Evolutionary conservation across 805 yeast genomes (phyloP).

Genomic region (Henningerozyma blattae): DNA sequence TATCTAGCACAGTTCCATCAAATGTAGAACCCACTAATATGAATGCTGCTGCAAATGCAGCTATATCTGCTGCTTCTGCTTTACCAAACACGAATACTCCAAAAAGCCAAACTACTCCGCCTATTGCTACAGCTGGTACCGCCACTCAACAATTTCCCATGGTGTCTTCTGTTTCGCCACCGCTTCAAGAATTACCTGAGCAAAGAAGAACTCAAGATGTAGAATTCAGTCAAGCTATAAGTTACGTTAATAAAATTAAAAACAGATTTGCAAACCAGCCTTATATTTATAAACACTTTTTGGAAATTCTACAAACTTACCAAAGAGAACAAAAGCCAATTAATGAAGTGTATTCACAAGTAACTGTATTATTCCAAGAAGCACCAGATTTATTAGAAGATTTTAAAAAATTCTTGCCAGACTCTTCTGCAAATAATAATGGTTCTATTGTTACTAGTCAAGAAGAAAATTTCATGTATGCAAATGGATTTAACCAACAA

Average conservation of each 20-base stretch:
- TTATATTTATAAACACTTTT: constrained; percentile 85
- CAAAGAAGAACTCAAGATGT: constrained; percentile 43
- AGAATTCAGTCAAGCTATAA: constrained; percentile 94
- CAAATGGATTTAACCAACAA: constrained; percentile 16
- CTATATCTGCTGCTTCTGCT: constrained; percentile 17
- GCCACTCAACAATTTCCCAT: constrained; percentile 1
- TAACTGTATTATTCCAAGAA: constrained; percentile 73
- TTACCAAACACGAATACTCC: constrained; percentile 9
- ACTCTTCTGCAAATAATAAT: too few relatives aligned
- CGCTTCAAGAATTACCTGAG: constrained; percentile 2
- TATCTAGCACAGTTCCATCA: background rate
- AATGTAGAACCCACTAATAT: constrained; percentile 3
- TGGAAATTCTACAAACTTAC: constrained; percentile 91
- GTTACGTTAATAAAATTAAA: constrained; percentile 91
- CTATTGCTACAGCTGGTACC: constrained; percentile 7
- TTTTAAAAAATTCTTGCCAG: constrained; percentile 91
- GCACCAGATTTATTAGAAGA: constrained; percentile 94
- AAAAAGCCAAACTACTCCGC: constrained; percentile 7
- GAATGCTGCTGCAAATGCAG: constrained; percentile 21
- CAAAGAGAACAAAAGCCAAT: constrained; percentile 95
- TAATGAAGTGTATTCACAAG: constrained; percentile 90
- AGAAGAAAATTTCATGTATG: constrained; percentile 3
- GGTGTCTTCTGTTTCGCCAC: constrained; percentile 10
- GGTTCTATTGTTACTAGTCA: constrained; percentile 11
- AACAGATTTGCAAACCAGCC: constrained; percentile 90